Base-by-base conservation (phyloP, 768 basidiomycete species). In the Hemileccinum rubropunctum region DNA sequence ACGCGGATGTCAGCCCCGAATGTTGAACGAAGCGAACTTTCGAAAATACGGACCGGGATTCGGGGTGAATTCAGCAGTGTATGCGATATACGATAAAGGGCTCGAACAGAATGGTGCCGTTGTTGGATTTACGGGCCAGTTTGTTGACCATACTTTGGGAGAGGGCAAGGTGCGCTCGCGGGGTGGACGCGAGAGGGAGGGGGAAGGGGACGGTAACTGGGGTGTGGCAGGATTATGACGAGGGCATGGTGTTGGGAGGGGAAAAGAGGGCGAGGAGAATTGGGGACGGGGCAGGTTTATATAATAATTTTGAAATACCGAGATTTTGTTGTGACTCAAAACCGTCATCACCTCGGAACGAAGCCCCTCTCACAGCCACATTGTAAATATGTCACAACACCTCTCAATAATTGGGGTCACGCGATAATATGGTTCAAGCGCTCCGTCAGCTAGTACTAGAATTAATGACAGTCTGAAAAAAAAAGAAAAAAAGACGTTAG, bases 61-160 rank as follows among this genome's bases (percentile, higher is more conserved):
- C 27, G 17, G 53, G 37, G 43, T 41, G 46, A 39, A 42, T 64
- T 79, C 65, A 78, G 66, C 72, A 72, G 74, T 84, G 81, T 91
- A 91, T 91, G 70, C 88, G 88, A 72, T 89, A 82, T 70, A 88
- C 88, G 71, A 88, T 84, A 76, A 86, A 83, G 54, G 88, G 88
- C 76, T 89, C 88, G 70, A 91, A 91, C 65, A 89, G 81, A 53
- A 89, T 80, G 71, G 86, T 84, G 76, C 88, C 87, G 86, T 88
- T 84, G 78, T 83, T 86, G 66, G 85, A 84, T 71, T 76, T 84
- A 60, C 84, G 86, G 66, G 82, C 75, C 68, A 83, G 82, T 82
- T 83, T 88, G 76, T 88, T 83, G 78, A 89, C 85, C 88, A 91
- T 91, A 77, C 69, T 79, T 69, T 60, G 58, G 64, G 58, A 58